Evolutionary conservation across 2,329 filamentous ascomycete species (phyloP), one percentile per base, ranked within the genome.

Genomic region (Parasarocladium wereldwijsianum): DNA sequence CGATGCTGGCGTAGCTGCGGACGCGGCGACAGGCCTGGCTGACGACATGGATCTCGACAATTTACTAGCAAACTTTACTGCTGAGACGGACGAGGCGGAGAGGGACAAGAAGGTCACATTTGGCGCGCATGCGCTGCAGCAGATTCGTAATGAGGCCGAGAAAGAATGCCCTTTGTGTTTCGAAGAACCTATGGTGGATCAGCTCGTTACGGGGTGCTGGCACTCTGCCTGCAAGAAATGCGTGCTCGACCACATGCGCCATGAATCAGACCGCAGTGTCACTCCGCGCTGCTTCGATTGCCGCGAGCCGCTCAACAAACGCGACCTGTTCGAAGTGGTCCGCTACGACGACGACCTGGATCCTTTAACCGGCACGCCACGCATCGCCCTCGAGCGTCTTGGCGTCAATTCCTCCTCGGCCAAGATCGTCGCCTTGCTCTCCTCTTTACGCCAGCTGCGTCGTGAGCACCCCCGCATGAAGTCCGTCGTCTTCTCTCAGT

Each of bases 211-310:
- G 1, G 83, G 84, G 1, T 98, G 90, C 54, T 98, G 90, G 85
- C 90, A 98, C 52, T 93, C 83, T 19, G 86, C 90, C 1, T 98
- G 90, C 59, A 93, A 90, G 54, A 78, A 82, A 37, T 98, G 90
- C 43, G 58, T 96, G n/a, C 59, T 92, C 2, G 76, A 84, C 41
- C 93, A 84, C 42, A 92, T 98, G 45, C 74, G 80, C 38, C 85
- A 93, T 44, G 80, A 93, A 49, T 77, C 66, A 4, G 76, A 83
- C 40, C 83, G 78, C 34, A 74, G 76, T 24, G 69, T 82, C 29
- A 52, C 78, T 0, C 79, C 90, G 1, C 71, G 77, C 8, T 98
- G 90, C 53, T 93, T 93, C 58, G 87, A 80, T 40, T 98, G 90
- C 48, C 79, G 90, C 18, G 80, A 84, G 41, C 64, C 73, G 9